Evolutionary conservation across 2,329 filamentous ascomycete genomes (phyloP).

Genomic region (Sphaerulina musiva): DNA sequence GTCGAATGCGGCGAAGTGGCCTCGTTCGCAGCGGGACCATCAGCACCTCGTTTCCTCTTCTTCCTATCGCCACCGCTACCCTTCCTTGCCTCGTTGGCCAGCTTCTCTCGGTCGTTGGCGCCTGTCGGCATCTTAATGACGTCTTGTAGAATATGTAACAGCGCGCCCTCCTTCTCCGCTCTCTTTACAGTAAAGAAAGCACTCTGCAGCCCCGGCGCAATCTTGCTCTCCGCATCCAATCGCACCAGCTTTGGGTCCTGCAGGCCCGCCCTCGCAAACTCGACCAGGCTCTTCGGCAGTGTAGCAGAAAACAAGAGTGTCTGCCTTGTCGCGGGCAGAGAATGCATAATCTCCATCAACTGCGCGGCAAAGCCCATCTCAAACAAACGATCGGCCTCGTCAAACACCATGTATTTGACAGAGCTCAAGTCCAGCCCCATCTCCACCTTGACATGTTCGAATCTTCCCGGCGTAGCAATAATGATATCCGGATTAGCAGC

Average conservation of each 20-base stretch:
- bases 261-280: constrained; percentile 87
- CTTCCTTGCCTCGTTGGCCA: constrained; percentile 41
- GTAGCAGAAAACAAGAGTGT: constrained; percentile 94
- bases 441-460: constrained; percentile 93
- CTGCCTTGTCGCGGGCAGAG: constrained; percentile 75
- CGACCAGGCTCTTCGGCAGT: constrained; percentile 84
- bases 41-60: constrained; percentile 63
- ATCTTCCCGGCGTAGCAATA: constrained; percentile 93
- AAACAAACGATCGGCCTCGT: constrained; percentile 93
- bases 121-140: constrained; percentile 84
- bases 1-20: constrained; percentile 86
- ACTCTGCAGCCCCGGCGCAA: constrained; percentile 91
- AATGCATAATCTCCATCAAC: constrained; percentile 84
- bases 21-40: constrained; percentile 50
- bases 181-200: constrained; percentile 92
- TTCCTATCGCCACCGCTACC: constrained; percentile 41
- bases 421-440: constrained; percentile 90
- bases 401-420: constrained; percentile 90
- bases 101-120: constrained; percentile 48
- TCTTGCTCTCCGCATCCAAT: constrained; percentile 88
- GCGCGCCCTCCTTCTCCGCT: constrained; percentile 84
- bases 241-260: constrained; percentile 88
- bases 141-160: constrained; percentile 82
- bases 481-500: constrained; percentile 92
- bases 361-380: constrained; percentile 98